These are phyloP conservation scores for Alternaria ventricosa DNA, from an alignment of 2,329 filamentous ascomycete species.

Conservation along the genomic window DNA sequence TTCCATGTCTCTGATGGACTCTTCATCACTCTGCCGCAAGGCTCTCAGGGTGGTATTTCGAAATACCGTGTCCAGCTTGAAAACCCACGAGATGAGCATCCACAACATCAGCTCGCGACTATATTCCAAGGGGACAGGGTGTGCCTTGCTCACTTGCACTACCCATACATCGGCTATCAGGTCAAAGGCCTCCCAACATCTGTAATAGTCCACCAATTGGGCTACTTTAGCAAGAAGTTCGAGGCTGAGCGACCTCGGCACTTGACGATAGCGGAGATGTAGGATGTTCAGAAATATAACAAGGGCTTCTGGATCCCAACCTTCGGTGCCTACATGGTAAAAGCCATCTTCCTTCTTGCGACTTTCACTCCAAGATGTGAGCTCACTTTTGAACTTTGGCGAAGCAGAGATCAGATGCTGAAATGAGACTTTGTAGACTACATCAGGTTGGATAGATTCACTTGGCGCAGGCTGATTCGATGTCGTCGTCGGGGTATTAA, in stretches of 20 bases:
- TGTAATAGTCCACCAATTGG: slow-evolving; percentile 52
- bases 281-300: slow-evolving; percentile 54
- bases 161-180: slow-evolving; percentile 54
- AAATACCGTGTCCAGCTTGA: slow-evolving; percentile 18
- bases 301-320: slow-evolving; percentile 50
- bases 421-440: slow-evolving; percentile 6
- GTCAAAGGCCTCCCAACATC: slow-evolving; percentile 53
- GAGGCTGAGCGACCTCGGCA: slow-evolving; percentile 49
- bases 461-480: background rate
- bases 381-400: slow-evolving; percentile 1
- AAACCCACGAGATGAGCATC: slow-evolving; percentile 31
- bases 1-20: slow-evolving; percentile 6
- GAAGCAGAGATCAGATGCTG: slow-evolving; percentile 5
- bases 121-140: slow-evolving; percentile 12
- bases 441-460: too few relatives aligned
- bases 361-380: background rate
- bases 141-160: slow-evolving; percentile 15
- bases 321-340: slow-evolving; percentile 2
- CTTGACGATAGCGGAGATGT: slow-evolving; percentile 51
- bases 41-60: background rate
- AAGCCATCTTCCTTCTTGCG: slow-evolving; percentile 1
- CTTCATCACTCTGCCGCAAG: background rate
- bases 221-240: slow-evolving; percentile 56
- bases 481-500: background rate
- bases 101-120: slow-evolving; percentile 30